Evolutionary conservation across 75 land plant genomes (phyloP), one percentile per base, ranked within the genome.

Genomic region (Sequoia sempervirens): DNA sequence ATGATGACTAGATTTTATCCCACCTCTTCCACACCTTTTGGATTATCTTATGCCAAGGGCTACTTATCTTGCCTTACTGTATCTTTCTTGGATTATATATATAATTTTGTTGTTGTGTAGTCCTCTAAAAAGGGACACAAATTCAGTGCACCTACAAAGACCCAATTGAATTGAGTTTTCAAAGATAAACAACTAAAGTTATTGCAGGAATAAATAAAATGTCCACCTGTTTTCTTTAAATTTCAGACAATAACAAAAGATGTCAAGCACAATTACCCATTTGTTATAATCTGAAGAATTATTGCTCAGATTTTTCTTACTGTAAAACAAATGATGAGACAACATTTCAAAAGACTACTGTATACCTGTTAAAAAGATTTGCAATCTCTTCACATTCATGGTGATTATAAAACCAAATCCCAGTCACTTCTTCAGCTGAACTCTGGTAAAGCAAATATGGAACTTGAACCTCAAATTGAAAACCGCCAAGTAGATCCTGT

Each of bases 381-480:
- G 95, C 96, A 81, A 94, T 92, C 28, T 96, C 96, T 89, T 96
- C 98, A 85, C 99, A 97, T 45, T 97, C 99, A 50, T 86, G 93
- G 14, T 89, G 46, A 85, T 96, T 93, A 85, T 97, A 97, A 79
- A 97, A 97, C 99, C 99, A 97, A 74, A 97, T 97, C 34, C 99
- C 99, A 92, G 93, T 96, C 56, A 97, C 98, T 86, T 97, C 98
- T 85, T 97, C 95, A 4, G 91, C 82, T 17, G 95, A 93, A 92
- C 94, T 97, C 28, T 96, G 88, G 82, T 97, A 97, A 76, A 97
- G 87, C 73, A 97, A 69, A 83, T 97, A 97, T 81, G 99, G 99
- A 56, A 91, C 89, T 79, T 97, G 99, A 50, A 96, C 88, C 87
- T 97, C 99, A 85, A 92, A 97, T 87, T 97, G 96, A 89, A 97